Conservation (phyloP, 805 yeast genomes). For the Saccharomycopsis lassenensis region DNA sequence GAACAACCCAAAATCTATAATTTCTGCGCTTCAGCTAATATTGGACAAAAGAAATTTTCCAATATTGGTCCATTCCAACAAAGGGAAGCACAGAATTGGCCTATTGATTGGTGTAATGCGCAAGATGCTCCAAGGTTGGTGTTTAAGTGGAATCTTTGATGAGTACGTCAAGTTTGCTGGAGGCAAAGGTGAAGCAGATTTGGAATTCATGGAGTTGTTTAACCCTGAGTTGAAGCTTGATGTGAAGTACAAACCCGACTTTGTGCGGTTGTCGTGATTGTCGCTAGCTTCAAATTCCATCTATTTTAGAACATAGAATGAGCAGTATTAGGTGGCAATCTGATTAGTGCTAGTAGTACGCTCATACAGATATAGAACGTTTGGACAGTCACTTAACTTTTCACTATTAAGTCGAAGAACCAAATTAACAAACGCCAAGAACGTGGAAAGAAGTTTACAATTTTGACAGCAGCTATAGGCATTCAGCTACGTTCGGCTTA, state of each 20-base stretch:
- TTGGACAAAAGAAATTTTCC: constrained; percentile 69
- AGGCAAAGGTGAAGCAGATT: constrained; percentile 87
- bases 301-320: too few species aligned
- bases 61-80: constrained; percentile 80
- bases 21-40: constrained; percentile 44
- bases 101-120: constrained; percentile 87
- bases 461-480: too few species aligned
- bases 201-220: constrained; percentile 82
- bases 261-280: constrained; percentile 41
- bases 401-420: too few species aligned
- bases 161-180: constrained; percentile 89
- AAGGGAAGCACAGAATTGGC: constrained; percentile 96
- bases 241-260: constrained; percentile 44
- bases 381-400: too few species aligned
- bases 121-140: constrained; percentile 84
- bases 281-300: too few species aligned
- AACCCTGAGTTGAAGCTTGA: constrained; percentile 47
- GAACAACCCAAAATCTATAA: constrained; percentile 46
- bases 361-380: too few species aligned
- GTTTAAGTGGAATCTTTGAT: constrained; percentile 83
- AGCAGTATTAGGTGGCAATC: too few species aligned
- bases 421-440: too few species aligned
- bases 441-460: too few species aligned
- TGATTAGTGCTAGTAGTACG: too few species aligned
- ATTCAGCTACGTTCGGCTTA: too few species aligned